Base-by-base conservation (phyloP, 2,329 filamentous ascomycete genomes). In the Monascus ruber region DNA sequence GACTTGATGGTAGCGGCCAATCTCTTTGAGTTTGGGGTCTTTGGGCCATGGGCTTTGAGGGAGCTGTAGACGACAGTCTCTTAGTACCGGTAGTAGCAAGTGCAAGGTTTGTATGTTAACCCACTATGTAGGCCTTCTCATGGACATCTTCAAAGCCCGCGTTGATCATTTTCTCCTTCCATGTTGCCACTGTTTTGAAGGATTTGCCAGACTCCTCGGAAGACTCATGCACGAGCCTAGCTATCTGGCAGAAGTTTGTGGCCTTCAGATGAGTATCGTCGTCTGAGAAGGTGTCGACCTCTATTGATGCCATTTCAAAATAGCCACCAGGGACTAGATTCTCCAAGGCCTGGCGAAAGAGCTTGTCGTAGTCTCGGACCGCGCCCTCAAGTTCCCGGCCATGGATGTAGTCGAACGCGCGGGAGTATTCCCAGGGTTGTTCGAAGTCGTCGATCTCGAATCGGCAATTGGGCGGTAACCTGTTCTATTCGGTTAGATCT, bases 261-360 rank as follows among this genome's bases (percentile, higher is more conserved):
- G 56, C 56, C 5, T 45, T 42, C 8, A 53, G 43, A 34, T 59
- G 55, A 5, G 55, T 58, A 1, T 33, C 48, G 36, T 60, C 55
- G 11, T 58, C 55, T 24, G 87, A 94, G 59, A 94, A 88, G 0
- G 88, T 94, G 17, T 3, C 17, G 17, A 17, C 3, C 17, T 17
- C 17, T 17, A 17, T 17, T 17, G 17, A 17, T 17, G 17, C 17
- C 17, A 17, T 17, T 17, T 17, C 17, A 17, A 17, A 17, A 17
- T 17, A 17, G 17, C 17, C 55, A 7, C 46, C 46, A 2, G 53
- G 54, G 7, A 47, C 51, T 5, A 58, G 44, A 25, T 52, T 49
- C 9, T 48, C 38, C 11, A 43, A 44, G 3, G 47, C 52, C 32
- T 53, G 53, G 6, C 34, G 29, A 37, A 56, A 56, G 11, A 58